Conservation (phyloP, 352 stramenopile species). For the Bremia lactucae region DNA sequence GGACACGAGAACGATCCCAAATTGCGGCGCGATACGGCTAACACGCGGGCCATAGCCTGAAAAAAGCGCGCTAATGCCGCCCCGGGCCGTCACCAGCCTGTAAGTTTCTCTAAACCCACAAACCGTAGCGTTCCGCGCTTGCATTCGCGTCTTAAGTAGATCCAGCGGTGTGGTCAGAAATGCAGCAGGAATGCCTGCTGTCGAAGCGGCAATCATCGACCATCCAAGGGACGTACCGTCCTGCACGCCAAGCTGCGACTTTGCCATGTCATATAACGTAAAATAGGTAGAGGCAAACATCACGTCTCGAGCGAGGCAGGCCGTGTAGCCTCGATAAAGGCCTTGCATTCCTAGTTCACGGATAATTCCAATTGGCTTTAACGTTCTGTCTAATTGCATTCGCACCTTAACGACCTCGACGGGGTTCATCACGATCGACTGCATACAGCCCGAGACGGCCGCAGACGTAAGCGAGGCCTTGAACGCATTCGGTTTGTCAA, state of each 20-base stretch:
- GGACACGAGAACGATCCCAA: conserved; percentile 70
- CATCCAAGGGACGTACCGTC: conserved; percentile 58
- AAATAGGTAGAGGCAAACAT: conserved; percentile 75
- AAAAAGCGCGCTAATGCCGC: conserved; percentile 46
- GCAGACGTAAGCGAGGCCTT: conserved; percentile 61
- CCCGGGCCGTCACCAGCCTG: conserved; percentile 36
- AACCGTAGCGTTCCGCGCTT: conserved; percentile 40
- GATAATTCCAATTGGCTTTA: conserved; percentile 41
- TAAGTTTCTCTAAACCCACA: conserved; percentile 41
- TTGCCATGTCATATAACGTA: conserved; percentile 65
- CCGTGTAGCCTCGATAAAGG: conserved; percentile 65
- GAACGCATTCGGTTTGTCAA: conserved; percentile 62
- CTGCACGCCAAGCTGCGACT: conserved; percentile 49
- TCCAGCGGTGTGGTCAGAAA: conserved; percentile 72
- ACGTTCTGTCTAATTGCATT: conserved; percentile 71
- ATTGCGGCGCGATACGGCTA: conserved; percentile 66
- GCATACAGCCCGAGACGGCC: conserved; percentile 48
- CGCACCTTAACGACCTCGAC: conserved; percentile 79
- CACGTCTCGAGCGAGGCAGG: conserved; percentile 58
- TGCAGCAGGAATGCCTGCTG: conserved; percentile 57
- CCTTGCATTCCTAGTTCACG: conserved; percentile 50
- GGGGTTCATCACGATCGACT: conserved; percentile 77
- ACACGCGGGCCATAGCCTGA: conserved; percentile 60
- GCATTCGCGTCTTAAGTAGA: conserved; percentile 75
- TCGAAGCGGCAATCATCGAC: conserved; percentile 60